These are phyloP conservation scores for Zancudomyces culisetae DNA, from an alignment of 371 early-diverging fungal species.

Conservation along the genomic window DNA sequence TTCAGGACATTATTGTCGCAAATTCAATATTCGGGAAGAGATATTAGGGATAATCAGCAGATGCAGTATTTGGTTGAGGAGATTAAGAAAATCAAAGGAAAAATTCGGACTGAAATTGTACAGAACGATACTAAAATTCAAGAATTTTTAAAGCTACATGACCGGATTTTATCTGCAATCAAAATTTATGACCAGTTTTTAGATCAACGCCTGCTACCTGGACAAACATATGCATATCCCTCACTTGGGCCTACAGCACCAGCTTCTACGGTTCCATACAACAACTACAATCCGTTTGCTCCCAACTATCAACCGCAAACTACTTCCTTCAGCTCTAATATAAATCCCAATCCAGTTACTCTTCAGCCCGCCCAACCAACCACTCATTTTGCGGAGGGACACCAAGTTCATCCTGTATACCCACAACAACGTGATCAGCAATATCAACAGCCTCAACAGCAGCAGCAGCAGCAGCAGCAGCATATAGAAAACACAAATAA, in stretches of 20 bases:
- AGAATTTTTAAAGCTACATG: conserved; percentile 29
- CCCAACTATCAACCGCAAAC: no score
- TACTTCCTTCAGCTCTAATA: no score
- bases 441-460: background rate
- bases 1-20: conserved; percentile 19
- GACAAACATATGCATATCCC: background rate
- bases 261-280: no score
- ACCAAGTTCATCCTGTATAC: no score
- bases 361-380: no score
- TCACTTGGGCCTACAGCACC: no score
- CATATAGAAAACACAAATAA: no score
- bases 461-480: background rate
- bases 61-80: conserved; percentile 23
- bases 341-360: no score
- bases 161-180: conserved; percentile 50
- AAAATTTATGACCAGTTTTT: conserved; percentile 56
- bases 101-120: conserved; percentile 34
- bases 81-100: conserved; percentile 25
- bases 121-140: conserved; percentile 43
- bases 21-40: conserved; percentile 19
- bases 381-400: no score
- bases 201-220: conserved; percentile 15
- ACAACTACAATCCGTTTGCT: no score
- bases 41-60: conserved; percentile 22
- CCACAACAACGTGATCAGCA: background rate